These are phyloP conservation scores for Aspergillus sojae DNA, from an alignment of 2,329 filamentous ascomycete species.

Conservation along the genomic window DNA sequence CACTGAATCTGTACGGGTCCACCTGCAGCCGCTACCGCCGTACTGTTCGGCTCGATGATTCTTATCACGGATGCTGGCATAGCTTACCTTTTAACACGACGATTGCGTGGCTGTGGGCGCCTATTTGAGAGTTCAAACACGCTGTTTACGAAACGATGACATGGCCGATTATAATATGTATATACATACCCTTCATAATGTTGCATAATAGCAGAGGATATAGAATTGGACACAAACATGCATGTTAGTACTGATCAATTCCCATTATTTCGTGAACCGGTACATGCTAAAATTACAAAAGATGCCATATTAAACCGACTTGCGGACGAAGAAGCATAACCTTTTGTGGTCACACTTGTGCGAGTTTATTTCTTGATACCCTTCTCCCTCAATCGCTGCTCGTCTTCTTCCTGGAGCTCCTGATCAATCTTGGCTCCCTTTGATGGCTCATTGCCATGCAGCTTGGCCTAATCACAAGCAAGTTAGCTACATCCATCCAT, in stretches of 20 bases:
- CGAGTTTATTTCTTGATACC: constrained; percentile 36
- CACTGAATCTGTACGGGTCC: neutral
- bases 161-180: neutral
- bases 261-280: neutral
- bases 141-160: constrained; percentile 15
- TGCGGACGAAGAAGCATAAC: neutral
- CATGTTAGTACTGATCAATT: neutral
- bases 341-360: neutral
- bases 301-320: neutral
- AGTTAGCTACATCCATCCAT: constrained; percentile 14
- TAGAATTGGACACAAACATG: neutral
- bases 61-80: neutral
- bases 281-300: constrained; percentile 1
- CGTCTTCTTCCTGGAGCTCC: constrained; percentile 47
- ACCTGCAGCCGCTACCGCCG: neutral
- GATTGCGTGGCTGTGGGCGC: neutral
- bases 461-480: constrained; percentile 35
- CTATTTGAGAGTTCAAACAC: neutral
- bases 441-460: constrained; percentile 51
- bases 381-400: constrained; percentile 48
- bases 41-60: neutral
- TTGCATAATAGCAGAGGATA: constrained; percentile 3
- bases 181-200: constrained; percentile 9
- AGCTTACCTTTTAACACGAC: neutral
- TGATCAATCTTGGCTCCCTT: constrained; percentile 52